A percentile compares a stretch with the other conserved stretches of the same genome.
phyloP scores from a whole-genome alignment of 768 basidiomycete genomes.

The Amanita polypyramis region DNA sequence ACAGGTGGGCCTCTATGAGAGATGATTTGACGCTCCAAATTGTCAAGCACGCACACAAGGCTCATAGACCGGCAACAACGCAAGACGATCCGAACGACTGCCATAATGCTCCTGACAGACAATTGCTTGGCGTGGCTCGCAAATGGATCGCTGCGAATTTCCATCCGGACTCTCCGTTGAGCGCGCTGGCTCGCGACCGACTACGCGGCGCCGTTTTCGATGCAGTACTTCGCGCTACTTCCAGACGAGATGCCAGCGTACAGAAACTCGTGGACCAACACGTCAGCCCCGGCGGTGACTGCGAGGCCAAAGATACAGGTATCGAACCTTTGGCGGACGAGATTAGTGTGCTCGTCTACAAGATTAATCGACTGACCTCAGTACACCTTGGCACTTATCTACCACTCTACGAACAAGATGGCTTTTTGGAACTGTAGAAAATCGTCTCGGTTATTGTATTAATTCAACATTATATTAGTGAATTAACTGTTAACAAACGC shows the following conservation, averaged over 20 bases:
- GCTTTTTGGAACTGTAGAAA: slow-evolving; percentile 24
- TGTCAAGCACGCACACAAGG: slow-evolving; percentile 53
- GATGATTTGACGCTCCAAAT: slow-evolving; percentile 68
- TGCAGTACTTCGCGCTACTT: slow-evolving; percentile 43
- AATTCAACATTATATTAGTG: slow-evolving; percentile 12
- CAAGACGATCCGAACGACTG: not conserved
- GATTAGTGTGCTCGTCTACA: slow-evolving; percentile 55
- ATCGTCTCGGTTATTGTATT: slow-evolving; percentile 8
- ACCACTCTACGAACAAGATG: slow-evolving; percentile 64
- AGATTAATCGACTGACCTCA: slow-evolving; percentile 59
- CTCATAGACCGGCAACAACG: slow-evolving; percentile 15
- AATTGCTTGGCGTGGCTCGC: slow-evolving; percentile 48
- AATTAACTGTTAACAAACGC: not conserved
- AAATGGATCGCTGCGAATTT: slow-evolving; percentile 68
- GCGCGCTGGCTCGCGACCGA: slow-evolving; percentile 48
- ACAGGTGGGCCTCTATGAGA: slow-evolving; percentile 45
- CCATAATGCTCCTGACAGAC: slow-evolving; percentile 33
- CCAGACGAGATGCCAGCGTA: slow-evolving; percentile 27
- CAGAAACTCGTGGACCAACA: slow-evolving; percentile 16
- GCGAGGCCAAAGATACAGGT: slow-evolving; percentile 27
- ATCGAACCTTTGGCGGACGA: slow-evolving; percentile 68
- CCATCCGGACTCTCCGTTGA: slow-evolving; percentile 46
- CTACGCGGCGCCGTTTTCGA: slow-evolving; percentile 55
- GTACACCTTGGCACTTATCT: slow-evolving; percentile 73
- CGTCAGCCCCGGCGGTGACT: not conserved